A percentile compares a stretch with the other conserved stretches of the same genome.
Evolutionary conservation across 352 stramenopile species (phyloP).

Genomic region (Thraustotheca clavata): DNA sequence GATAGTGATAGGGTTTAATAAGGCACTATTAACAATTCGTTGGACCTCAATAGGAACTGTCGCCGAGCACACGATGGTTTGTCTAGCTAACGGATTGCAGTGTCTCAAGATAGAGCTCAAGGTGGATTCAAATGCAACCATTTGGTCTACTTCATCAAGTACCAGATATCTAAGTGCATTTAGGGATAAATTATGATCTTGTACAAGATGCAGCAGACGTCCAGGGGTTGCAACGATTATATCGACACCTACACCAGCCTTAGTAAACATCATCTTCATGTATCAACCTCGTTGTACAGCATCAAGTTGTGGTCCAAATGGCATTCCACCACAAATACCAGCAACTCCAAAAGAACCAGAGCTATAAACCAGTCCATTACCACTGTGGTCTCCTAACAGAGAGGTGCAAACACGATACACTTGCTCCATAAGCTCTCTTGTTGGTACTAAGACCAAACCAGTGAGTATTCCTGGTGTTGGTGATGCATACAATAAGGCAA

Average conservation of each 20-base stretch:
- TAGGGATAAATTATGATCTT: constrained; percentile 17
- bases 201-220: no score
- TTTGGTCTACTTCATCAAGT: constrained; percentile 96
- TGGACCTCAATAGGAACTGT: no score
- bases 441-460: constrained; percentile 90
- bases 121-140: constrained; percentile 91
- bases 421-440: constrained; percentile 94
- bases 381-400: neutral
- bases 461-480: constrained; percentile 30
- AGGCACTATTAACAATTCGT: constrained; percentile 87
- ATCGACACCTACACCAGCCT: no score
- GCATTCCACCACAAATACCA: constrained; percentile 40
- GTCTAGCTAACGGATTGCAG: no score
- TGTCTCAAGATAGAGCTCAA: constrained; percentile 91
- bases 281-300: no score
- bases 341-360: constrained; percentile 30
- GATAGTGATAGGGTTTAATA: constrained; percentile 91
- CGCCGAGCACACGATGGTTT: no score
- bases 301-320: constrained; percentile 29
- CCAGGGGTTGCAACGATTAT: no score
- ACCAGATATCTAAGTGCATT: constrained; percentile 45
- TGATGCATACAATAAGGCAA: constrained; percentile 29
- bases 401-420: constrained; percentile 60
- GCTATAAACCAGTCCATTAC: neutral
- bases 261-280: no score